Evolutionary conservation across 257 asterid genomes (phyloP), one percentile per base, ranked within the genome.

Genomic region (Ajuga chamaepitys): DNA sequence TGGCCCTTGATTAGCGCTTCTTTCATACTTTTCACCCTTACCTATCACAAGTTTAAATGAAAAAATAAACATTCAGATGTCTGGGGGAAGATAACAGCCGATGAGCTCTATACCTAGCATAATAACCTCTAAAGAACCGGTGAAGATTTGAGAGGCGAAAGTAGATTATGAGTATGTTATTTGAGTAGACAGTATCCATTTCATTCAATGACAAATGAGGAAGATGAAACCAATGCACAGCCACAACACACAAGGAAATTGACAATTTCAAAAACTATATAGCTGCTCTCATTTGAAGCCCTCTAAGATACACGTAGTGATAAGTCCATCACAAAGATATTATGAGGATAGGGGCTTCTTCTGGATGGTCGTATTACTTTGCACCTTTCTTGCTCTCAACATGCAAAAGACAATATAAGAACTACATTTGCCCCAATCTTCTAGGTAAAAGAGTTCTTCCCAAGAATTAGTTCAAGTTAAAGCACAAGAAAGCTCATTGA

Each of bases 1-100:
- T 8, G 95, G 95, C 59, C 99, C 97, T 75, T 86, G 80, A 63
- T 60, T 82, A 71, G 93, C 70, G 77, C 96, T 84, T 77, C 96
- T 86, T 82, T 90, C 95, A 74, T 67, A 90, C 80, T 90, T 90
- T 70, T 66, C 95, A 18, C 91, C 97, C 82, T 84, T 78, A 58
- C 97, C 99, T 94, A 75, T 66, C 55, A 69, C 62, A 61, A 51
- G 45, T 45, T 22, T 5, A 32, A 48, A 58, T 37, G 68, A 72
- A 13, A 17, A 50, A 16, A 55, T 3, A 40, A 35, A 26, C 44
- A 5, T 62, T 50, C 13, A 53, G 44, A 37, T 13, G 4, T 16
- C n/a, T n/a, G 2, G 12, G 9, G 13, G 18, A 50, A 32, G 62
- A 41, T 30, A 62, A 59, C 62, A 20, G 56, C 60, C 16, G 4